phyloP scores from a whole-genome alignment of 2,329 filamentous ascomycete species.

The Mycocentrospora acerina region DNA sequence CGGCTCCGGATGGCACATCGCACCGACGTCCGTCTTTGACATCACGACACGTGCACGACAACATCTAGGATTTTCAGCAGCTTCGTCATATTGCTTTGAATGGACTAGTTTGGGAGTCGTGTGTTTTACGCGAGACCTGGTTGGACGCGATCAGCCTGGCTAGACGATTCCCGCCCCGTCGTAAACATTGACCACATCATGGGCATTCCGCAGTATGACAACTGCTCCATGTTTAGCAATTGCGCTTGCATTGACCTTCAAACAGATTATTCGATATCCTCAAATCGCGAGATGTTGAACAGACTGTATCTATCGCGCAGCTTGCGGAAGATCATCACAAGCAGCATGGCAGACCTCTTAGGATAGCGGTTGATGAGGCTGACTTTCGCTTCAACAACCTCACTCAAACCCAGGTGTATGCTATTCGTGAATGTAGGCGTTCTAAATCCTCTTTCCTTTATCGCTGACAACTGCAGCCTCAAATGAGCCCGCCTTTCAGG shows the following conservation, averaged over 20 bases:
- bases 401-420: conserved; percentile 32
- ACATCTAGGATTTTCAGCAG: too few relatives aligned
- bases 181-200: too few relatives aligned
- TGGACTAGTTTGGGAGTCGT: too few relatives aligned
- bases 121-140: too few relatives aligned
- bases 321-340: conserved; percentile 42
- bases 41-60: too few relatives aligned
- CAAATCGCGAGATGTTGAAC: conserved; percentile 30
- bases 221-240: not conserved
- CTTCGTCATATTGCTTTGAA: too few relatives aligned
- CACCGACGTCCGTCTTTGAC: too few relatives aligned
- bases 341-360: conserved; percentile 37
- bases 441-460: not conserved
- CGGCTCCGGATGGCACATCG: too few relatives aligned
- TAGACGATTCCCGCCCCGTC: too few relatives aligned
- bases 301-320: conserved; percentile 37
- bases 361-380: conserved; percentile 48
- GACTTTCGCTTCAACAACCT: conserved; percentile 50
- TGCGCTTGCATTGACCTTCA: not conserved
- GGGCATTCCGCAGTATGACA: conserved; percentile 24
- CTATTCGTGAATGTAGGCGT: conserved; percentile 38
- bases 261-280: conserved; percentile 43
- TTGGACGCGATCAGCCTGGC: too few relatives aligned
- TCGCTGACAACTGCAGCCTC: conserved; percentile 19
- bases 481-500: conserved; percentile 39